Percentiles rank a stretch among this genome's conserved stretches.
phyloP scores from a whole-genome alignment of 805 yeast genomes.

The Tanozyma kutaoensis region DNA sequence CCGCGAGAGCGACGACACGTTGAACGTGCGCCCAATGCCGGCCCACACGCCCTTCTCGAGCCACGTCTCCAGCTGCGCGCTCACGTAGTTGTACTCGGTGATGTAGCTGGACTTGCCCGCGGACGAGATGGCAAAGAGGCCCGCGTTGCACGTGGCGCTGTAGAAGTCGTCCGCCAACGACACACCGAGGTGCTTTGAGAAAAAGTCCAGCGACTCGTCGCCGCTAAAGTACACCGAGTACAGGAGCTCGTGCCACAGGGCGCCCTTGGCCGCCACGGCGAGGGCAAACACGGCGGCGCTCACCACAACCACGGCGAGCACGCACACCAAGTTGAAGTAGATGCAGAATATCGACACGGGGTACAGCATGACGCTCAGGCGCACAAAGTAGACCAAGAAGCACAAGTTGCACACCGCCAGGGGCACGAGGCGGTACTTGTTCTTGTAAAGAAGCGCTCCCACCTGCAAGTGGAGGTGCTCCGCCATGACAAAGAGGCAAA shows the following conservation, averaged over 20 bases:
- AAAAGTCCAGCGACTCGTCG: constrained; percentile 11
- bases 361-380: constrained; percentile 29
- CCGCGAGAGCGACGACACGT: not conserved
- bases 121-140: constrained; percentile 51
- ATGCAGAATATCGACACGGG: constrained; percentile 48
- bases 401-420: constrained; percentile 45
- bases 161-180: constrained; percentile 50
- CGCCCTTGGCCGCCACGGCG: constrained; percentile 48
- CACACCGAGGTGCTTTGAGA: constrained; percentile 19
- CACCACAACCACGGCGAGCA: constrained; percentile 32
- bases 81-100: constrained; percentile 38
- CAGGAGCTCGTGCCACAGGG: constrained; percentile 18
- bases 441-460: constrained; percentile 40
- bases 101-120: constrained; percentile 56
- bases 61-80: constrained; percentile 42
- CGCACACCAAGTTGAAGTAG: constrained; percentile 53
- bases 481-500: constrained; percentile 41
- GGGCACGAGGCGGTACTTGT: constrained; percentile 47
- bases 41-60: constrained; percentile 19
- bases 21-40: constrained; percentile 1
- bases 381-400: constrained; percentile 20
- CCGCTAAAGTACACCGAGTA: constrained; percentile 19
- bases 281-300: constrained; percentile 41
- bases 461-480: constrained; percentile 53
- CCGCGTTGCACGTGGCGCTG: constrained; percentile 44